Evolutionary conservation across 768 basidiomycete species (phyloP).

Genomic region (Scleroderma bovista): DNA sequence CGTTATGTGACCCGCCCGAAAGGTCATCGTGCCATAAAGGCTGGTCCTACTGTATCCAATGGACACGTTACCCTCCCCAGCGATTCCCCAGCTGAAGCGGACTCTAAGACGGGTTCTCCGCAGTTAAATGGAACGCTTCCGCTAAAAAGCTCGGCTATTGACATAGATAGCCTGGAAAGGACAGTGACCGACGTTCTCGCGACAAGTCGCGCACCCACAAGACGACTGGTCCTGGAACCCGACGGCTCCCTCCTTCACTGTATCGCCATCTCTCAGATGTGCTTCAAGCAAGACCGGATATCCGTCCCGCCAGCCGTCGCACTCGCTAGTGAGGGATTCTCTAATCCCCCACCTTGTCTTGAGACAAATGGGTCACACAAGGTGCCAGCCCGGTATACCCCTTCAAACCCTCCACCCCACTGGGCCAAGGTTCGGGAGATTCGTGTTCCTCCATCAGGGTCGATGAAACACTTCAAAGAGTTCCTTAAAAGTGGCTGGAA

Average conservation of each 20-base stretch:
- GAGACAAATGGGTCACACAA: not conserved
- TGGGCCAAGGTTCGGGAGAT: constrained; percentile 21
- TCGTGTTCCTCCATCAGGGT: constrained; percentile 18
- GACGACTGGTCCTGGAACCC: constrained; percentile 15
- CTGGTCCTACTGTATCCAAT: constrained; percentile 4
- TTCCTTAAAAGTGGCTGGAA: constrained; percentile 60
- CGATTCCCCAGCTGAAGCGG: constrained; percentile 5
- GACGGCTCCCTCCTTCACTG: constrained; percentile 61
- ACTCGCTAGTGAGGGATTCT: constrained; percentile 56
- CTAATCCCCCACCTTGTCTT: constrained; percentile 14
- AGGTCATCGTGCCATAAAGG: not conserved
- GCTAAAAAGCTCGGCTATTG: constrained; percentile 7
- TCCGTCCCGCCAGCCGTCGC: constrained; percentile 66
- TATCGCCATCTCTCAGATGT: constrained; percentile 54
- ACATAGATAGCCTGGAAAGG: constrained; percentile 9
- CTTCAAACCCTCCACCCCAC: constrained; percentile 20
- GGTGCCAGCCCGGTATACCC: constrained; percentile 28
- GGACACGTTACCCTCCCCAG: not conserved
- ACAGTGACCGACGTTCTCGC: constrained; percentile 2
- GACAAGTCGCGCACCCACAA: not conserved
- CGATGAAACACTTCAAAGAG: constrained; percentile 21
- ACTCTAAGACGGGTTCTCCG: constrained; percentile 14
- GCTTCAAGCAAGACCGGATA: constrained; percentile 68
- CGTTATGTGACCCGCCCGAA: constrained; percentile 57
- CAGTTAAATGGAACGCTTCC: constrained; percentile 31